A percentile compares a stretch with the other conserved stretches of the same genome.
phyloP scores from a whole-genome alignment of 495 filamentous ascomycete genomes.

The Penicillium atrosanguineum region DNA sequence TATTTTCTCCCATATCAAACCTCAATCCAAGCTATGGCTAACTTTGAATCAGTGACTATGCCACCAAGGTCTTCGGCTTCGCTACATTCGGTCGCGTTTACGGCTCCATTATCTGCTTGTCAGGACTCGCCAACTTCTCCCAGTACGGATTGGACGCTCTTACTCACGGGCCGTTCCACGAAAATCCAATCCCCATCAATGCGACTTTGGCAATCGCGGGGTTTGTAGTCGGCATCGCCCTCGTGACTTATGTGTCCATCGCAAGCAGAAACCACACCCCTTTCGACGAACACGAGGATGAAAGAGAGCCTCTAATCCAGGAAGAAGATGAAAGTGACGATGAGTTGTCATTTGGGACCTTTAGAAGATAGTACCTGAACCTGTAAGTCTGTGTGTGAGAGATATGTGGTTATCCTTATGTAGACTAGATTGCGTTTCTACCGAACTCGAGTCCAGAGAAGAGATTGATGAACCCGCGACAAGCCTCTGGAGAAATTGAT shows the following conservation, averaged over 20 bases:
- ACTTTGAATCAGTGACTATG: conserved; percentile 62
- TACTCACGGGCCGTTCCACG: conserved; percentile 68
- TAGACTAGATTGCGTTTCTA: neutral
- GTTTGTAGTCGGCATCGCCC: conserved; percentile 55
- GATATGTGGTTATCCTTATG: neutral
- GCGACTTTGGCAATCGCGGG: conserved; percentile 59
- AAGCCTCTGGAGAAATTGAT: no score
- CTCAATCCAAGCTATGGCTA: conserved; percentile 6
- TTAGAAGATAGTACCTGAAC: neutral
- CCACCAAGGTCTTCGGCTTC: conserved; percentile 94
- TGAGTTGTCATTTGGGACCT: neutral
- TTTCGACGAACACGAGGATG: conserved; percentile 23
- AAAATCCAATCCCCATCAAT: conserved; percentile 80
- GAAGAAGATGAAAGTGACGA: conserved; percentile 26
- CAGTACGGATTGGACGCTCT: conserved; percentile 78
- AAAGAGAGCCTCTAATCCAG: conserved; percentile 31
- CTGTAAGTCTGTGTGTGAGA: neutral
- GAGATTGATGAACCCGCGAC: no score
- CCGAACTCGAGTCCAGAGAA: no score
- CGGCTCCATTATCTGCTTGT: conserved; percentile 84
- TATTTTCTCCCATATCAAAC: conserved; percentile 30
- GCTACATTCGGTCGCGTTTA: conserved; percentile 91
- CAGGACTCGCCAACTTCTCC: conserved; percentile 80
- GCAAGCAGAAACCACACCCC: conserved; percentile 24
- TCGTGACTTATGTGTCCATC: conserved; percentile 58